Evolutionary conservation across 2,329 filamentous ascomycete genomes (phyloP).

Genomic region (Colletotrichum tropicicola): DNA sequence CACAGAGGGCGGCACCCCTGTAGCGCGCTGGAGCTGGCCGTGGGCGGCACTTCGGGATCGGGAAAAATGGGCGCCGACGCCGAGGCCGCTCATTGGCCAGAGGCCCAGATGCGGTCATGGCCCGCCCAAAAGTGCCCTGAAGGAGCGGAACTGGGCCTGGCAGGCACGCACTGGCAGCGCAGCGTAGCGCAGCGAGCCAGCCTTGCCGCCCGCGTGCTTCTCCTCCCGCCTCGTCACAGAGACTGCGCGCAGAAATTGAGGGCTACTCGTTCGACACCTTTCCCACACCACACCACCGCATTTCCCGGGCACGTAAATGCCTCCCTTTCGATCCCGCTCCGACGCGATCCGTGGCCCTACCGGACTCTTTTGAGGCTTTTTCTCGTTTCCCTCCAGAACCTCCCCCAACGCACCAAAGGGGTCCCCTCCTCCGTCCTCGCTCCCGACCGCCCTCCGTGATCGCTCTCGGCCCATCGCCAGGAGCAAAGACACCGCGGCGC

Average conservation of each 20-base stretch:
- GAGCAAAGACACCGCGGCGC: constrained; percentile 10
- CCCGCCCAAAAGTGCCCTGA: constrained; percentile 4
- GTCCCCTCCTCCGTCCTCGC: neutral
- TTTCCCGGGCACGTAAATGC: constrained; percentile 12
- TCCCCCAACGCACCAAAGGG: neutral
- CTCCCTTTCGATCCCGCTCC: neutral
- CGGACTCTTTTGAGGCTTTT: neutral
- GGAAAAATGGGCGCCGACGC: constrained; percentile 5
- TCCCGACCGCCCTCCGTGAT: constrained; percentile 16
- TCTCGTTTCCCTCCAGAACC: neutral
- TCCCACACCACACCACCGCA: constrained; percentile 18
- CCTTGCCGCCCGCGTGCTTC: constrained; percentile 30
- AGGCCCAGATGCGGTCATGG: constrained; percentile 10
- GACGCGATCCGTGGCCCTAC: neutral
- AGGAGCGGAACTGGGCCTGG: neutral
- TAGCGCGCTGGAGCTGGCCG: neutral
- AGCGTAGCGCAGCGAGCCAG: constrained; percentile 12
- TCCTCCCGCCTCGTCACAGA: constrained; percentile 32
- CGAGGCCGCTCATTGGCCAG: constrained; percentile 19
- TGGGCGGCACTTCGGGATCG: constrained; percentile 1
- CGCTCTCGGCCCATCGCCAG: constrained; percentile 18
- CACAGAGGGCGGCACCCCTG: constrained; percentile 5
- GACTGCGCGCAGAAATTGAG: constrained; percentile 32
- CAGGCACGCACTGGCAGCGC: neutral
- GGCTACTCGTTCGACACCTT: constrained; percentile 18